Evolutionary conservation across 2,329 filamentous ascomycete species (phyloP), one percentile per base, ranked within the genome.

Genomic region (Exutisphaerella laricina): DNA sequence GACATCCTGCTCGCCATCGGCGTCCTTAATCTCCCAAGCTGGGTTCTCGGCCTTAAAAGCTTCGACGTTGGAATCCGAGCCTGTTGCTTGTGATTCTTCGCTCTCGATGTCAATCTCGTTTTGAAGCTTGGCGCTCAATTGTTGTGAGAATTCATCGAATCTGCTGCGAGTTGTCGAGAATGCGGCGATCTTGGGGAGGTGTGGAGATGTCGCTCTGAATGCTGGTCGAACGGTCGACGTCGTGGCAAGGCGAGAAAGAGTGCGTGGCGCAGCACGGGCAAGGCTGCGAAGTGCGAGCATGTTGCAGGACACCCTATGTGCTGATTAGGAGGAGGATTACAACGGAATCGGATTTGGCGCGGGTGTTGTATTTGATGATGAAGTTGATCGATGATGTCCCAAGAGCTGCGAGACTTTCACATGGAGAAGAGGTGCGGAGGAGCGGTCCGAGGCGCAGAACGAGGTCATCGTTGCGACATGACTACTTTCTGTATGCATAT

Each of bases 81-180:
- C 75, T 29, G 88, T 84, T 23, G 41, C 40, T 35, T 53, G 53
- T 5, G 33, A 35, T 38, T 88, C 82, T 61, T 89, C 82, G 59
- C 80, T 79, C 76, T 97, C 92, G 62, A 94, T 81, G 65, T 80
- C 71, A 54, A 94, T 74, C 72, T 95, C 89, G 62, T 80, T 82
- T 54, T 86, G 79, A 37, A 98, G 79, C 78, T 97, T 97, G 46
- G 81, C 79, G 29, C 82, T 78, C 41, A 98, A 81, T 70, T 96
- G 88, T 54, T 83, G 74, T 61, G 94, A 86, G 50, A 77, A 78
- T 73, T 55, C 53, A 40, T 61, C 66, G 55, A 56, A 61, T 57
- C 61, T 62, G 45, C 48, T 55, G 28, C 28, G 58, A 12, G 70
- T 70, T 38, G 66, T 64, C 55, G 66, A 66, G 62, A 74, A 74